Base-by-base conservation (phyloP, 1,139 yeast genomes). In the Kodamaea suecica region DNA sequence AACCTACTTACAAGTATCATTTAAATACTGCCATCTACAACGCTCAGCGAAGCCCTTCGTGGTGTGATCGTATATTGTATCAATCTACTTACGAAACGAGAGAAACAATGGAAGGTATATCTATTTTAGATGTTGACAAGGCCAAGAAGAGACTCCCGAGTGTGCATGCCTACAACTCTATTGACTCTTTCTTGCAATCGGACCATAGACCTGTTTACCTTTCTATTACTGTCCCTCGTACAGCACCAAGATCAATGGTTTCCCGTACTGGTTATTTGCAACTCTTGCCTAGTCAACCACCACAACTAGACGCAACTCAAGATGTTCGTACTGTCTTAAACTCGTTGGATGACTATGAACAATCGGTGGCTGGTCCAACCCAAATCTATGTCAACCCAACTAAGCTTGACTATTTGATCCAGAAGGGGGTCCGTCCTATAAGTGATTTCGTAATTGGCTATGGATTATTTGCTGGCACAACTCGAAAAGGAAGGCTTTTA, bases 41-140 rank as follows among this genome's bases (percentile, higher is more conserved):
- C 43, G 35, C 57, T 4, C 80, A 78, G 44, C 61, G 96, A 39
- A 65, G 68, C 2, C 95, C 96, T 0, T 82, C 95, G 3, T 88
- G 95, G 95, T 87, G 96, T 56, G 97, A 88, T 53, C 63, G 97
- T 34, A 76, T 88, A 3, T 53, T 88, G 30, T 85, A 64, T 49
- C 73, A 76, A 39, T 55, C 69, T 1, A 66, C 73, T 0, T 79
- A 80, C 49, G 54, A 57, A 11, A 44, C 42, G 13, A 31, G 35
- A 10, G 33, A 36, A 11, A 32, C 23, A 26, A 26, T 17, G 25
- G 29, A 16, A 11, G 29, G 30, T 11, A 16, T 28, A 11, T n/a
- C 12, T 6, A 35, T 29, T 11, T 23, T 17, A 27, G 27, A 10
- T 3, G 6, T 29, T 3, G 29, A 34, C 31, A 30, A 26, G 21